Base-by-base conservation (phyloP, 2,329 filamentous ascomycete genomes). In the Mariannaea sp. region DNA sequence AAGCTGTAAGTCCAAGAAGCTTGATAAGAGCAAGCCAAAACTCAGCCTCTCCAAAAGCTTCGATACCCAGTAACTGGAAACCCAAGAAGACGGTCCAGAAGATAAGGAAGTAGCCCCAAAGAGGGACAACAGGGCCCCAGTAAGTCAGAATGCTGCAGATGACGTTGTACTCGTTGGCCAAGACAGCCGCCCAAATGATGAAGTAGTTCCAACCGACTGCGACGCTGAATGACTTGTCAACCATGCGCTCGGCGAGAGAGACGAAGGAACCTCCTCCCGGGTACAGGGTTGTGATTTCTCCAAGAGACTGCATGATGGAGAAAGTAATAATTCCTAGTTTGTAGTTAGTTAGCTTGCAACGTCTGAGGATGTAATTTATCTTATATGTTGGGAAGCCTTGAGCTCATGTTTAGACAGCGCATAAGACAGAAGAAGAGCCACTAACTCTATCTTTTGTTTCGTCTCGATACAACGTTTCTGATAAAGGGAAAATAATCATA, bases 21-120 rank as follows among this genome's bases (percentile, higher is more conserved):
- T 92, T 92, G 66, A 91, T 72, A 13, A 87, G 78, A 1, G 88
- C 86, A 51, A 92, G 81, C 87, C 88, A 92, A 66, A 92, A 91
- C 66, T 93, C 89, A 8, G 87, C 84, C 67, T 92, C 89, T 12
- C 89, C 89, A 67, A 91, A 92, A 3, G 86, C 83, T 61, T 86
- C 83, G 1, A 92, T 85, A 1, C 87, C 87, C 1, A 91, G 75
- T 27, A 91, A 77, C 64, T 91, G 89, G 53, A 91, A 84, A 0
- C 73, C 77, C 1, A 86, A 76, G 58, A 92, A 89, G 0, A 84
- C 72, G n/a, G 84, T 80, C 84, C 88, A 91, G 61, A 91, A 85
- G n/a, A 91, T 80, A 24, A 87, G 74, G 53, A 91, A 90, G 66
- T 79, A 92, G 55, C 77, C 87, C 87, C 76, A 90, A 66, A 80